These are phyloP conservation scores for Epipyxis sp. DNA, from an alignment of 108 stramenopile species.

Conservation along the genomic window DNA sequence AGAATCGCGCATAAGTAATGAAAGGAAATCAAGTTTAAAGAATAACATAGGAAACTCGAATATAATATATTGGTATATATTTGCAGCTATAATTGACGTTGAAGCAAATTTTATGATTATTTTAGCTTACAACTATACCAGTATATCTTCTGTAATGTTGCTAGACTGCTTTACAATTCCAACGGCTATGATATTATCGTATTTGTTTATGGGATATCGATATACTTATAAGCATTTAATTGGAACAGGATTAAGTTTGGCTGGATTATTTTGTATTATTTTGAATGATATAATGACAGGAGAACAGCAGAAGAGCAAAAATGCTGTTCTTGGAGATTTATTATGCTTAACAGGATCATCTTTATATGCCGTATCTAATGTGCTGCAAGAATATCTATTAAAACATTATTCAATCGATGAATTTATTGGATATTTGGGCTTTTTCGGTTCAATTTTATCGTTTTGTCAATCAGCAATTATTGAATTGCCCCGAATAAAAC, in stretches of 20 bases:
- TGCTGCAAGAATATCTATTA: slow-evolving; percentile 69
- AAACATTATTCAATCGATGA: slow-evolving; percentile 55
- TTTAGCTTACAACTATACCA: slow-evolving; percentile 82
- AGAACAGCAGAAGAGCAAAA: slow-evolving; percentile 33
- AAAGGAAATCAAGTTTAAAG: background rate
- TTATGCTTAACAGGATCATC: slow-evolving; percentile 77
- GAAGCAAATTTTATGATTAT: slow-evolving; percentile 83
- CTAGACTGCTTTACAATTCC: slow-evolving; percentile 90
- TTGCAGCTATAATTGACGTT: slow-evolving; percentile 77
- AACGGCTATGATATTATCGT: slow-evolving; percentile 77
- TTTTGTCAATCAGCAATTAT: slow-evolving; percentile 61
- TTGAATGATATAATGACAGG: slow-evolving; percentile 60
- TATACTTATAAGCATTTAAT: slow-evolving; percentile 67
- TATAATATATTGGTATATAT: slow-evolving; percentile 59
- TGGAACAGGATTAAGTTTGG: slow-evolving; percentile 73
- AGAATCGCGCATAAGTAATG: background rate
- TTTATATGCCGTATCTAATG: slow-evolving; percentile 75
- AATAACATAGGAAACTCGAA: too few species aligned
- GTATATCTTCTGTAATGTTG: slow-evolving; percentile 79
- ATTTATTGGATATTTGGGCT: slow-evolving; percentile 76
- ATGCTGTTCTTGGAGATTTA: slow-evolving; percentile 65
- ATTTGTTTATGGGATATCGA: slow-evolving; percentile 61
- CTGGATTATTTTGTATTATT: slow-evolving; percentile 72
- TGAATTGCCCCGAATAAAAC: slow-evolving; percentile 50
- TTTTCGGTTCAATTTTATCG: slow-evolving; percentile 69